Percentiles rank a stretch among this genome's conserved stretches.
phyloP scores from a whole-genome alignment of 768 basidiomycete species.

The Calocybe indica region DNA sequence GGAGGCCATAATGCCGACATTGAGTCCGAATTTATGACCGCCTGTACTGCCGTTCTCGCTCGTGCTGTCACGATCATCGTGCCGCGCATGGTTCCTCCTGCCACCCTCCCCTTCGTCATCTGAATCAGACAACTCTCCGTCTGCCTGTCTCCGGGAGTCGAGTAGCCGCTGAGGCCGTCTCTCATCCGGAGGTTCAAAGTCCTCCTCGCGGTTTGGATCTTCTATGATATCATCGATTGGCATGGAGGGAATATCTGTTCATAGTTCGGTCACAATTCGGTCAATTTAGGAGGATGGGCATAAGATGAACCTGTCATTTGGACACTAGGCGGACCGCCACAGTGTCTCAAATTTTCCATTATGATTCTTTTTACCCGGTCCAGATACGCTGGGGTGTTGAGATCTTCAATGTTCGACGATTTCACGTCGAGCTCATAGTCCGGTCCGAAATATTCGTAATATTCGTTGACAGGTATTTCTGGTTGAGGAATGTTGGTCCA shows the following conservation, averaged over 20 bases:
- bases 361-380: slow-evolving; percentile 91
- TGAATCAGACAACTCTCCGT: slow-evolving; percentile 92
- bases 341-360: slow-evolving; percentile 82
- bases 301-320: slow-evolving; percentile 72
- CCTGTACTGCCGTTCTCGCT: slow-evolving; percentile 38
- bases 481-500: not conserved
- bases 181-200: slow-evolving; percentile 69
- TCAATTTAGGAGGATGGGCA: not conserved
- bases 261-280: not conserved
- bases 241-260: slow-evolving; percentile 72
- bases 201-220: slow-evolving; percentile 78
- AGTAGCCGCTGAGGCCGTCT: slow-evolving; percentile 72
- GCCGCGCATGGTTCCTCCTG: slow-evolving; percentile 59
- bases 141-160: slow-evolving; percentile 76
- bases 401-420: slow-evolving; percentile 89
- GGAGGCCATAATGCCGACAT: slow-evolving; percentile 67
- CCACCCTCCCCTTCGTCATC: slow-evolving; percentile 96
- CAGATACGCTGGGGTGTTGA: slow-evolving; percentile 90
- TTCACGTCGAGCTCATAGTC: slow-evolving; percentile 95
- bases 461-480: slow-evolving; percentile 97
- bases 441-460: slow-evolving; percentile 98
- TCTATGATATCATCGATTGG: slow-evolving; percentile 85
- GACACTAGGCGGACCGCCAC: slow-evolving; percentile 86
- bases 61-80: slow-evolving; percentile 47
- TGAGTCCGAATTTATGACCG: slow-evolving; percentile 55